Evolutionary conservation across 2,329 filamentous ascomycete species (phyloP).

Genomic region (Colletotrichum falcatum): DNA sequence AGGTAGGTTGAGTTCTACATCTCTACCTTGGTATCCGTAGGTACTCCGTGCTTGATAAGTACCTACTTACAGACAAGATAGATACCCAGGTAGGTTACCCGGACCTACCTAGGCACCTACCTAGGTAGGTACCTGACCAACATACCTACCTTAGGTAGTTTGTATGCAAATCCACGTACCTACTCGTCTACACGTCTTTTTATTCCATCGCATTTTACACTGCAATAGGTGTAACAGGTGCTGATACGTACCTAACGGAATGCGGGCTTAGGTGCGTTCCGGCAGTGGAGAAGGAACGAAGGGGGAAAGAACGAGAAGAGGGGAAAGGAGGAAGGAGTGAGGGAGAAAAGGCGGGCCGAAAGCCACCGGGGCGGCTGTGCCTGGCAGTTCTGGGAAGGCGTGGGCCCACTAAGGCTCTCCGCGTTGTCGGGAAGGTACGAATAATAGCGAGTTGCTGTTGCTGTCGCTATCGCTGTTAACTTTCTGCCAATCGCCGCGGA

Average conservation of each 20-base stretch:
- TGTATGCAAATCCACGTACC: neutral
- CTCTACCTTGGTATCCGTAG: too few relatives aligned
- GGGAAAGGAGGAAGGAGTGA: too few relatives aligned
- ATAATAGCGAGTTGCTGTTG: neutral
- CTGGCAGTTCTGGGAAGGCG: slow-evolving; percentile 13
- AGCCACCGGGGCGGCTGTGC: slow-evolving; percentile 12
- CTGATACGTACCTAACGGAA: neutral
- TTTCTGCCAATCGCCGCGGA: neutral
- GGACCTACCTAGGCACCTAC: too few relatives aligned
- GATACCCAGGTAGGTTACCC: too few relatives aligned
- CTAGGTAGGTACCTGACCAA: too few relatives aligned
- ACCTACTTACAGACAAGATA: too few relatives aligned
- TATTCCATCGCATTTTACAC: too few relatives aligned
- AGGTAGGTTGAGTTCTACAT: neutral
- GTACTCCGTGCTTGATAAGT: too few relatives aligned
- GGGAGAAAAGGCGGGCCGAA: neutral
- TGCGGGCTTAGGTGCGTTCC: slow-evolving; percentile 21
- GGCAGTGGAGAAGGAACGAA: slow-evolving; percentile 2
- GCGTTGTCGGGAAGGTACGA: neutral
- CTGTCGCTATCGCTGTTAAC: neutral
- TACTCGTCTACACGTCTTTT: too few relatives aligned
- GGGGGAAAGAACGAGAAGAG: neutral
- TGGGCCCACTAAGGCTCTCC: neutral
- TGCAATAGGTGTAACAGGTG: too few relatives aligned
- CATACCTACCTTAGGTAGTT: too few relatives aligned